Conservation (phyloP, 2,329 filamentous ascomycete genomes). For the Coniochaeta sp. region DNA sequence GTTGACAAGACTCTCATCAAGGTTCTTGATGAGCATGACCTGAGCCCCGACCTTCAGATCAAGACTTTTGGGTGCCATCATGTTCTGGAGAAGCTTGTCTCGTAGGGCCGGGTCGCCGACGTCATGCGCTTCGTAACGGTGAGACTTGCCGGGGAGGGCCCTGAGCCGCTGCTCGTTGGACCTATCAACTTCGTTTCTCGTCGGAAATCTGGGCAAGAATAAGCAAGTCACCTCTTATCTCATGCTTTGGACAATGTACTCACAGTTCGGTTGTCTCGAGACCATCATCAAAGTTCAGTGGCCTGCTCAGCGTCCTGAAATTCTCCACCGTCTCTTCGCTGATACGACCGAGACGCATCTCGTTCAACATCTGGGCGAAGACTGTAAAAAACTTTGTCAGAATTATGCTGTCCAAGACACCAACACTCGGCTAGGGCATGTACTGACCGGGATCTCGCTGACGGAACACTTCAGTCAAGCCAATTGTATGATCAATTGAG, state of each 20-base stretch:
- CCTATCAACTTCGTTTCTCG: slow-evolving; percentile 77
- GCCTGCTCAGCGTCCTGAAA: slow-evolving; percentile 68
- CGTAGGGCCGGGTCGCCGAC: slow-evolving; percentile 60
- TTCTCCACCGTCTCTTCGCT: slow-evolving; percentile 66
- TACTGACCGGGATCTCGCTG: slow-evolving; percentile 69
- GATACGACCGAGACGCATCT: slow-evolving; percentile 87
- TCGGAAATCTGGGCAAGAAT: slow-evolving; percentile 60
- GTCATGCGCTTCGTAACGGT: slow-evolving; percentile 69
- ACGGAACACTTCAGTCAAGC: slow-evolving; percentile 90
- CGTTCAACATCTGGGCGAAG: slow-evolving; percentile 93
- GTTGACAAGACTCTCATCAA: slow-evolving; percentile 90
- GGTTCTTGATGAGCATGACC: slow-evolving; percentile 99
- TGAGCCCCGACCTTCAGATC: slow-evolving; percentile 87
- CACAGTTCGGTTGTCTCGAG: slow-evolving; percentile 79
- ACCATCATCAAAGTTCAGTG: slow-evolving; percentile 64
- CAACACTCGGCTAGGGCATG: not conserved
- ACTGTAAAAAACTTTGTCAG: slow-evolving; percentile 40
- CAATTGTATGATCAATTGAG: slow-evolving; percentile 91
- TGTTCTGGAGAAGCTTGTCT: slow-evolving; percentile 75
- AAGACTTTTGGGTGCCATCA: slow-evolving; percentile 82
- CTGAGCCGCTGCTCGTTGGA: slow-evolving; percentile 73
- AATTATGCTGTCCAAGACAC: slow-evolving; percentile 11
- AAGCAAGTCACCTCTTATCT: not conserved
- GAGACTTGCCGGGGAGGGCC: slow-evolving; percentile 59
- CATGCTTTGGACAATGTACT: slow-evolving; percentile 20